Base-by-base conservation (phyloP, 2,329 filamentous ascomycete genomes). In the Colletotrichum sp. region DNA sequence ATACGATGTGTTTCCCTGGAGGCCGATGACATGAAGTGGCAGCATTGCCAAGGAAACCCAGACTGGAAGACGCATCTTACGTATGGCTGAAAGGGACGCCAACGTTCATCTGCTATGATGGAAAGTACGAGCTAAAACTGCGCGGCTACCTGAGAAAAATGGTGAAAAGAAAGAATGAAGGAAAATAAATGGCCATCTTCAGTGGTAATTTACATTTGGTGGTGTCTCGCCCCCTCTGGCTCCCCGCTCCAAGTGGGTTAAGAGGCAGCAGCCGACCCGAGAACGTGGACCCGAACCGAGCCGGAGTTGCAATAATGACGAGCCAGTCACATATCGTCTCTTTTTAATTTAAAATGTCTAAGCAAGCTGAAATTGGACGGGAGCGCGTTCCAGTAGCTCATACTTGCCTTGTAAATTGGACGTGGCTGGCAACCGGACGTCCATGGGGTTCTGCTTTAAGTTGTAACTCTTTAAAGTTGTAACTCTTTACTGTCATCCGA, bases 111-210 rank as follows among this genome's bases (percentile, higher is more conserved):
- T 13, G 10, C 1, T 52, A 13, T n/a, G 6, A 52, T 21, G 10
- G n/a, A n/a, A 2, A 0, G 7, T 52, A 0, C 10, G 1, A 52
- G 44, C n/a, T 13, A 13, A 52, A 2, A 21, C n/a, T 52, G 44
- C 6, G n/a, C 12, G 10, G 44, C n/a, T 5, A 52, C 6, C 44
- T 21, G 10, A 2, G 12, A 52, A 21, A 13, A 52, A 3, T 7
- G 39, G 0, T 21, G n/a, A 52, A 52, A 21, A 52, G 10, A 3
- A 52, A n/a, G 0, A 21, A 49, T 3, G n/a, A 52, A 52, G n/a
- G 1, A 52, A 52, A 13, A 6, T 6, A 10, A 21, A 52, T 3
- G n/a, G 10, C 3, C n/a, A 13, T 52, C 39, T 52, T 21, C 44
- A 13, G n/a, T n/a, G 1, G 12, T 52, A 21, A 52, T 21, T 52